Evolutionary conservation across 192 early-diverging fungal species (phyloP), one percentile per base, ranked within the genome.

Genomic region (Backusella westeae): DNA sequence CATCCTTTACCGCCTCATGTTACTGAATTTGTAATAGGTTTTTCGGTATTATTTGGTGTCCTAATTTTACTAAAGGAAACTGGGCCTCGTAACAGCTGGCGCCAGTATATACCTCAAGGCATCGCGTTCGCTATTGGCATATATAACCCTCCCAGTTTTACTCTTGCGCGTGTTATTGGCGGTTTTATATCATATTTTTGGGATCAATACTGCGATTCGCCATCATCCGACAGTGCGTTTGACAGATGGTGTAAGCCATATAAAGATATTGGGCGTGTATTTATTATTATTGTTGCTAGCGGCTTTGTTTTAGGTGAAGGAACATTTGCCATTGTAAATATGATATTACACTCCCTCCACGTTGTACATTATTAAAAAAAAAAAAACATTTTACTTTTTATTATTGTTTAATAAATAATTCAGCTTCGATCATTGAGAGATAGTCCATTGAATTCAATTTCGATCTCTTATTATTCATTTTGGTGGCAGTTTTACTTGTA

Each of bases 291-390:
- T 32, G 77, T 92, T 36, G 92, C 90, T 19, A 89, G 88, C 56
- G 92, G 92, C 0, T 93, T 93, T 84, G 92, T 93, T 0, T 77
- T 93, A n/a, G 92, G 92, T 32, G 92, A 93, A 75, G 92, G 92
- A 1, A 89, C 91, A 0, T 79, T 93, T 56, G 90, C 92, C 26
- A 86, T 93, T 53, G 87, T 90, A 8, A 92, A 88, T 42, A 75
- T 89, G 74, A 74, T 77, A 12, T 67, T 88, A 63, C 82, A 81
- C 52, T 79, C 87, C 4, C 79, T 42, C 29, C 39, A 68, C 12
- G 83, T 86, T 14, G 82, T 78, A 21, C 82, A 83, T 67, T 77
- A 74, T 35, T 83, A 79, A 49, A 63, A 63, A 26, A 29, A 26
- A 0, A 26, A 29, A 8, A 29, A 59, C n/a, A 59, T 53, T 5